Base-by-base conservation (phyloP, 805 yeast species). In the Tetrapisispora iriomotensis region DNA sequence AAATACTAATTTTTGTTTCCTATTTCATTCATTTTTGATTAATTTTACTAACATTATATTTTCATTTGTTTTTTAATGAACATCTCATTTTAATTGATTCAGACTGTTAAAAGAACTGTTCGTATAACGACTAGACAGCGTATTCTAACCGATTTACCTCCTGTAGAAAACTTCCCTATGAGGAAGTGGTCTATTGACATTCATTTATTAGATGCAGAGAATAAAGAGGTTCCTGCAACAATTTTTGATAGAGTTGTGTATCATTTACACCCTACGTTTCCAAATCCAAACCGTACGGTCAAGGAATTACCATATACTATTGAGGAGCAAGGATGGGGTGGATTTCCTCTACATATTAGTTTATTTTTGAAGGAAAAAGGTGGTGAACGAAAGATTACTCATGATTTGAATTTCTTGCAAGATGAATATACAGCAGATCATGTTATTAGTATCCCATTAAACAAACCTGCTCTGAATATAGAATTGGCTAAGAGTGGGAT, bases 291-390 rank as follows among this genome's bases (percentile, higher is more conserved):
- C 46, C 75, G 96, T 59, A 70, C 82, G 12, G 58, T 86, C 55
- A 85, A 83, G 54, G 79, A 78, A 55, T 74, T 83, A 10, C 98
- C 98, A 8, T 90, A 90, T 66, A 74, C 65, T 54, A 80, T 90
- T 41, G 84, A 79, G 56, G 98, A 90, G 60, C 80, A 85, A 66
- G 98, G 98, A 34, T 90, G 98, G 97, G 98, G 97, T 60, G 97
- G 90, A 49, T 90, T 90, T 53, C 96, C 88, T 54, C 72, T 92
- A 57, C 83, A 83, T 29, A 78, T 92, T 43, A 72, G 82, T 21
- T 68, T 88, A 36, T 82, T 82, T 46, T 67, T 84, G 36, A 71
- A 80, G n/a, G 97, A 94, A 45, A 83, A 82, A 56, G 83, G 81
- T 38, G 97, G 97, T 35, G 96, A 88, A 60, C 72, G 82, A 44